Conservation (phyloP, 768 basidiomycete genomes). For the Hericium alpestre region DNA sequence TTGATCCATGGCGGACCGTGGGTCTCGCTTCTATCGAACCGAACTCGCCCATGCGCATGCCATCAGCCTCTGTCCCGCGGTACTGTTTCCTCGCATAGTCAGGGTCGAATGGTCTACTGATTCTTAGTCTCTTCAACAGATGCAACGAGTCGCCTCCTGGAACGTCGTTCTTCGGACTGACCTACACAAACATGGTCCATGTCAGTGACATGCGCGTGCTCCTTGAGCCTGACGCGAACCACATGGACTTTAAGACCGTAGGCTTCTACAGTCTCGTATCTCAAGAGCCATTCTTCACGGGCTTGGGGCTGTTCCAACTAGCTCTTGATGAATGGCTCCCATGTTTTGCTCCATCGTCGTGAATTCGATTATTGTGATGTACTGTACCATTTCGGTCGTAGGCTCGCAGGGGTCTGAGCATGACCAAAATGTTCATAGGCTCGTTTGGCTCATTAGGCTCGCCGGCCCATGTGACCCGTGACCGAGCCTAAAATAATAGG, state of each 20-base stretch:
- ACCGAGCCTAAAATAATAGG: too few relatives aligned
- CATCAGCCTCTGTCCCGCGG: conserved; percentile 26
- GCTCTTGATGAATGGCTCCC: conserved; percentile 40
- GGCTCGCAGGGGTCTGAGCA: too few relatives aligned
- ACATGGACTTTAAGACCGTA: conserved; percentile 36
- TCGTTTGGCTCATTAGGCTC: too few relatives aligned
- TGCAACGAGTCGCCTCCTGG: conserved; percentile 28
- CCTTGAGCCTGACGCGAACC: conserved; percentile 36
- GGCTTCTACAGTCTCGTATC: conserved; percentile 40
- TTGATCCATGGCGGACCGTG: conserved; percentile 45
- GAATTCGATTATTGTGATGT: too few relatives aligned
- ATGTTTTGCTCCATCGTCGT: conserved; percentile 21
- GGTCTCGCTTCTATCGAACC: conserved; percentile 38
- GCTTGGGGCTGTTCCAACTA: conserved; percentile 34
- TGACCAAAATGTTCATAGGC: too few relatives aligned
- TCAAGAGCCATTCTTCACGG: conserved; percentile 35
- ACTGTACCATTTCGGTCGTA: too few relatives aligned
- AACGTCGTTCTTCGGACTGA: conserved; percentile 34
- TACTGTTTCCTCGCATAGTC: not conserved
- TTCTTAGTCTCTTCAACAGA: conserved; percentile 12
- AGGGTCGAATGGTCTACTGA: not conserved
- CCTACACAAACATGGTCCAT: conserved; percentile 38
- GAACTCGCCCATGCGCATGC: conserved; percentile 32
- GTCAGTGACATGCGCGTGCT: conserved; percentile 39
- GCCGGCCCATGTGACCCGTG: too few relatives aligned